Evolutionary conservation across 805 yeast genomes (phyloP), one percentile per base, ranked within the genome.

Genomic region (Candida loeiensis): DNA sequence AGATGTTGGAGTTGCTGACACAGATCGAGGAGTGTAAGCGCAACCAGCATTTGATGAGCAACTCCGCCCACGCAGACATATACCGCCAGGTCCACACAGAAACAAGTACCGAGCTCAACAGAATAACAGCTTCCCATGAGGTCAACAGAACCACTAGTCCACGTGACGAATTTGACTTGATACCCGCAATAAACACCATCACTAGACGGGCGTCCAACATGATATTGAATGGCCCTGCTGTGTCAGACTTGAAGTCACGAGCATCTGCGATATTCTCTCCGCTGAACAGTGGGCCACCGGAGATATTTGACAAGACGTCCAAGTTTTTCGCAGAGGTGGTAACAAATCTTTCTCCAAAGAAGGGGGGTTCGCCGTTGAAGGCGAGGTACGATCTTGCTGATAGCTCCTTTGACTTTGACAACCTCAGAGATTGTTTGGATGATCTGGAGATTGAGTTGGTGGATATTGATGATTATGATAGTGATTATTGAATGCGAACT

Each of bases 1-100:
- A 66, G 46, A 54, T 79, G n/a, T 51, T 60, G 12, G 56, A 55
- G 26, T 55, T 59, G 7, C 55, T 58, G 34, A 43, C 37, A 30
- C 53, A 49, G 46, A 47, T 48, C 20, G 61, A 55, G 38, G 46
- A 40, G n/a, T 35, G 29, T 25, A 50, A 53, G 34, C 37, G 49
- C 26, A 40, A 42, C 22, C 48, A 43, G 37, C 38, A 25, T 16
- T 27, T 41, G 17, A 15, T 24, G 6, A 24, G 14, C 39, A 33
- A 37, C 17, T 22, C n/a, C 30, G 27, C 11, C 39, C 27, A 18
- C 14, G 17, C 18, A 15, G 50, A 42, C 21, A 30, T 41, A 6
- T 39, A 40, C 40, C 38, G 37, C 32, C 43, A 40, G 17, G 40
- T 39, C 5, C 46, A 43, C 27, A 7, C 24, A 7, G 44, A 48